Evolutionary conservation across 1,139 yeast genomes (phyloP).

Genomic region (Geotrichum histeridarum): DNA sequence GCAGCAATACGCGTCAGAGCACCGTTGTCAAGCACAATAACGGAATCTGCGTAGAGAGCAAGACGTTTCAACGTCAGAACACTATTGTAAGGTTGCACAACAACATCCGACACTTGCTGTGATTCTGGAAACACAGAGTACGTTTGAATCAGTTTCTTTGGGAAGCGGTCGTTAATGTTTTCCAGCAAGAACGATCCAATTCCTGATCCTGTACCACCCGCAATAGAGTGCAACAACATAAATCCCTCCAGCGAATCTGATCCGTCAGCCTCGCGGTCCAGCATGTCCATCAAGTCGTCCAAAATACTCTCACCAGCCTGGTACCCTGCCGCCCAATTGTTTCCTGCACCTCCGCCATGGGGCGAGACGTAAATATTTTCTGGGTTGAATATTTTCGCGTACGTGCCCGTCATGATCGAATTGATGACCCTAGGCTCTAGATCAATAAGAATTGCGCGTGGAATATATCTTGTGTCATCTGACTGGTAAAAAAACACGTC

Average conservation of each 20-base stretch:
- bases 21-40: slow-evolving; percentile 84
- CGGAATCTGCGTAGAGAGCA: slow-evolving; percentile 79
- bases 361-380: slow-evolving; percentile 74
- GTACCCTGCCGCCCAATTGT: slow-evolving; percentile 92
- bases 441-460: slow-evolving; percentile 79
- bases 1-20: slow-evolving; percentile 68
- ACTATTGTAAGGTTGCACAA: slow-evolving; percentile 93
- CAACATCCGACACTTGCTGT: slow-evolving; percentile 84
- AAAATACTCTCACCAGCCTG: slow-evolving; percentile 63
- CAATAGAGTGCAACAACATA: slow-evolving; percentile 90
- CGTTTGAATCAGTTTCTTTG: slow-evolving; percentile 78
- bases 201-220: slow-evolving; percentile 98
- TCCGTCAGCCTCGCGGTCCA: slow-evolving; percentile 86
- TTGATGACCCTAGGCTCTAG: slow-evolving; percentile 86
- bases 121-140: slow-evolving; percentile 76
- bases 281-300: slow-evolving; percentile 71
- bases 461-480: slow-evolving; percentile 75
- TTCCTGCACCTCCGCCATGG: slow-evolving; percentile 80
- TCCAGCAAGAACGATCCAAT: slow-evolving; percentile 82
- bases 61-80: slow-evolving; percentile 74
- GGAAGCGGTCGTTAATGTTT: slow-evolving; percentile 70
- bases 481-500: slow-evolving; percentile 78
- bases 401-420: slow-evolving; percentile 49
- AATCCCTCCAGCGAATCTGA: slow-evolving; percentile 89
- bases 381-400: slow-evolving; percentile 73